A percentile compares a stretch with the other conserved stretches of the same genome.
These are phyloP conservation scores for Candida orba DNA, from an alignment of 805 yeast genomes.

Conservation along the genomic window DNA sequence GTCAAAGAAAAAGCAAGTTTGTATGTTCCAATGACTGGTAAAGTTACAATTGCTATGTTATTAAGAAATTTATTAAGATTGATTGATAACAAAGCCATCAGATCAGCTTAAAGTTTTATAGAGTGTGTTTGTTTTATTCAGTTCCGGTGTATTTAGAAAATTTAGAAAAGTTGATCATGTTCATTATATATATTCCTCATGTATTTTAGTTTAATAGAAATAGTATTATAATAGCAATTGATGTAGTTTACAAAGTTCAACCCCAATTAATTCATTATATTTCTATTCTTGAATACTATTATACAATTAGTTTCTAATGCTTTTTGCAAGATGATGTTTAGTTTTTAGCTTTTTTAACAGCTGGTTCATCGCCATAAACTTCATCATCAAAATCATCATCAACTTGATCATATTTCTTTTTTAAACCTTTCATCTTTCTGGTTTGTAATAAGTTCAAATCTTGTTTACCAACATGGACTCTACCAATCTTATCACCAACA, in stretches of 20 bases:
- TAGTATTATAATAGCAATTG: neutral
- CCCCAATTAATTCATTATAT: neutral
- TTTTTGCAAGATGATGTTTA: neutral
- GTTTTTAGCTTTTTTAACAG: constrained; percentile 23
- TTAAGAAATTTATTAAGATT: constrained; percentile 82
- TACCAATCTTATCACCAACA: constrained; percentile 96
- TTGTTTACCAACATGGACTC: constrained; percentile 93
- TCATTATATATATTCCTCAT: neutral
- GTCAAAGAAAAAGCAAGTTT: constrained; percentile 83
- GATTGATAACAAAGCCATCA: constrained; percentile 49
- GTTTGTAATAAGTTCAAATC: constrained; percentile 88
- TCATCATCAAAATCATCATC: constrained; percentile 47
- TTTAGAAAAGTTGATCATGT: neutral
- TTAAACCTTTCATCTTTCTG: constrained; percentile 97
- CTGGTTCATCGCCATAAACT: constrained; percentile 34
- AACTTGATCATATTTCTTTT: constrained; percentile 73
- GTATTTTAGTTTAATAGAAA: neutral
- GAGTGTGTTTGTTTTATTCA: no score
- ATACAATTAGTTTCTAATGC: no score
- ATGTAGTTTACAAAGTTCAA: neutral
- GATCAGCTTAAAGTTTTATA: neutral
- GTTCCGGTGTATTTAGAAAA: no score
- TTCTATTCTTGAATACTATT: neutral
- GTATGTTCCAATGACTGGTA: constrained; percentile 93
- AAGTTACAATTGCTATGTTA: constrained; percentile 93